Evolutionary conservation across 495 filamentous ascomycete species (phyloP).

Genomic region (Aspergillus olivimuriae): DNA sequence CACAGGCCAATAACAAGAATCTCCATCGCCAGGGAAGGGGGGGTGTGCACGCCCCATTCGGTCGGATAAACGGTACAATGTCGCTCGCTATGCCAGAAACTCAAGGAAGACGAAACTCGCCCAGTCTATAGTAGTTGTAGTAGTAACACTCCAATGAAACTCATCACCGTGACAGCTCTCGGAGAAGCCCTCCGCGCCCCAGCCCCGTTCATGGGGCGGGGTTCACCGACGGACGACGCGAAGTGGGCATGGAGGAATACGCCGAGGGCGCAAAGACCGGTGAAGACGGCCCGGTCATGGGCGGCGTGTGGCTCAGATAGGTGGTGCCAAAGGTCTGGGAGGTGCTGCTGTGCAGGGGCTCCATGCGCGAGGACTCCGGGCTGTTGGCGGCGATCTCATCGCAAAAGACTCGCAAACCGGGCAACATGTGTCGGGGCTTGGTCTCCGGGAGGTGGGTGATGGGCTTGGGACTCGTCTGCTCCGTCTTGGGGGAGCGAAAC

Average conservation of each 20-base stretch:
- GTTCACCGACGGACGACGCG: constrained; percentile 28
- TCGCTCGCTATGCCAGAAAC: constrained; percentile 14
- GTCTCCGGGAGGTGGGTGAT: constrained; percentile 25
- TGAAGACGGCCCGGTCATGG: constrained; percentile 34
- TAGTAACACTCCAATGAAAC: constrained; percentile 10
- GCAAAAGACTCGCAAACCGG: constrained; percentile 36
- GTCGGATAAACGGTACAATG: constrained; percentile 5
- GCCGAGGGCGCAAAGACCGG: constrained; percentile 28
- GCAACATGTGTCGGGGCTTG: constrained; percentile 31
- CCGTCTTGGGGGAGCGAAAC: constrained; percentile 36
- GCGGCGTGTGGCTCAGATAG: constrained; percentile 29
- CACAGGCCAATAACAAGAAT: too few relatives aligned
- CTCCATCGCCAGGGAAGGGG: too few relatives aligned
- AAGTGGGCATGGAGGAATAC: constrained; percentile 23
- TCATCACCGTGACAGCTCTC: constrained; percentile 5
- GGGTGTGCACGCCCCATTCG: too few relatives aligned
- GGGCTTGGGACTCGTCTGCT: constrained; percentile 23
- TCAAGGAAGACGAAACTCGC: constrained; percentile 2
- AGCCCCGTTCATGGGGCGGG: constrained; percentile 19
- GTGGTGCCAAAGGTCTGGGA: constrained; percentile 27
- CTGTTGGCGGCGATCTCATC: constrained; percentile 28
- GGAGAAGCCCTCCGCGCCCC: neutral
- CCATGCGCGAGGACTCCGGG: constrained; percentile 22
- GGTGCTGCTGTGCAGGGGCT: constrained; percentile 20
- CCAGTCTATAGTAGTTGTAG: constrained; percentile 8